Evolutionary conservation across 192 early-diverging fungal genomes (phyloP).

Genomic region (Rhizoclosmatium globosum): DNA sequence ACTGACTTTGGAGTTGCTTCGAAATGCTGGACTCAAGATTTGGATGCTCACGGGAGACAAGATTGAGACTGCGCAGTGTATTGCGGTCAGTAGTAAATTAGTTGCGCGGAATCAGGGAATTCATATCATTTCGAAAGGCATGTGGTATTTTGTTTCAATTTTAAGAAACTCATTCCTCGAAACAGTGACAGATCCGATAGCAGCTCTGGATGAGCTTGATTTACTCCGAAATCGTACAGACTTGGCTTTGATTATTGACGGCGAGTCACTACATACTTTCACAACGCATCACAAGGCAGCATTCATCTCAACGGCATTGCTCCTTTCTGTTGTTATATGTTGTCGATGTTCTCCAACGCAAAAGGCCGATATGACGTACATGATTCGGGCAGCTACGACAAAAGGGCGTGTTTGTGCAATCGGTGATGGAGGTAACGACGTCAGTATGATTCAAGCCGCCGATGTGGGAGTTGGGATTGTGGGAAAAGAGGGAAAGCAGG

Average conservation of each 20-base stretch:
- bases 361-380: conserved; percentile 88
- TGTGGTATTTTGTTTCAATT: not conserved
- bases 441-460: conserved; percentile 96
- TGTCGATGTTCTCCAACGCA: conserved; percentile 97
- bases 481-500: conserved; percentile 96
- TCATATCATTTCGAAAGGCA: conserved; percentile 77
- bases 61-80: conserved; percentile 95
- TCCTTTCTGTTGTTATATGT: conserved; percentile 88
- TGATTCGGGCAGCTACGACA: conserved; percentile 74
- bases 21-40: conserved; percentile 90
- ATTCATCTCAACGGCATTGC: conserved; percentile 80
- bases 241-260: conserved; percentile 89
- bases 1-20: conserved; percentile 83
- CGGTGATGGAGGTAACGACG: conserved; percentile 97
- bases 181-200: conserved; percentile 45
- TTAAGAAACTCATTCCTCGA: not conserved
- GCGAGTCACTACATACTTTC: conserved; percentile 84
- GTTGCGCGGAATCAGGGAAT: conserved; percentile 88
- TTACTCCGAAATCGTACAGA: conserved; percentile 74
- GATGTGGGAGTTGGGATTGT: conserved; percentile 97
- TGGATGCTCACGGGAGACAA: conserved; percentile 99
- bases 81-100: conserved; percentile 92
- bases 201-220: conserved; percentile 76
- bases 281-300: conserved; percentile 78
- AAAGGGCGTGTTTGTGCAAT: conserved; percentile 78